Evolutionary conservation across 2,329 filamentous ascomycete species (phyloP), one percentile per base, ranked within the genome.

Genomic region (Alternaria arborescens): DNA sequence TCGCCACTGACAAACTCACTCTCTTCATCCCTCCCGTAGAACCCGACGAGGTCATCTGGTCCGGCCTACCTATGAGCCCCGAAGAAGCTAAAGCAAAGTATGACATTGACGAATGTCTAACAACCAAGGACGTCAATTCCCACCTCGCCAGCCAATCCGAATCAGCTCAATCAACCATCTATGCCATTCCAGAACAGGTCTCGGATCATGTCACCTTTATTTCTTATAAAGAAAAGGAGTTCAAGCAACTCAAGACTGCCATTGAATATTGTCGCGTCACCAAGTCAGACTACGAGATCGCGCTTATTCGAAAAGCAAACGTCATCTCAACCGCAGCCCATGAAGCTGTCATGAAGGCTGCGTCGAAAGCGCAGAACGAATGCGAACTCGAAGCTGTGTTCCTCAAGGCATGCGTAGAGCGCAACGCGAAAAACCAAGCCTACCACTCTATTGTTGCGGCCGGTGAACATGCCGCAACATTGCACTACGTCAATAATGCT

Each of bases 11-110:
- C 66, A 88, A 88, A 70, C 87, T 94, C 41, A 96, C 90, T 3
- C 88, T 99, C 50, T 99, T 94, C 82, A 94, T 99, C 71, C 94
- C 95, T 2, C 91, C 93, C 16, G 87, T 94, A 71, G 89, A 97
- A 70, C 87, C 92, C n/a, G 91, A 95, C 43, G 89, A 89, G 55
- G 93, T 98, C 60, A 92, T 98, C 74, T 99, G 94, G 94, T 91
- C 91, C 28, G 95, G 95, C 12, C 85, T 98, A 16, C 95, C 94
- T 0, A 82, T 96, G 62, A 91, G 89, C 36, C 81, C 86, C 34
- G 85, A 91, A 42, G 91, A 97, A 73, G 94, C 94, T 7, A 81
- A 91, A 62, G 80, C 86, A 48, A 85, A 87, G 65, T 98, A 81
- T 69, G 81, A 84, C 52, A 75, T 84, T 44, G 94, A 98, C 76